A percentile compares a stretch with the other conserved stretches of the same genome.
Evolutionary conservation across 441 rosid genomes (phyloP).

Genomic region (Syzygium syzygioides): DNA sequence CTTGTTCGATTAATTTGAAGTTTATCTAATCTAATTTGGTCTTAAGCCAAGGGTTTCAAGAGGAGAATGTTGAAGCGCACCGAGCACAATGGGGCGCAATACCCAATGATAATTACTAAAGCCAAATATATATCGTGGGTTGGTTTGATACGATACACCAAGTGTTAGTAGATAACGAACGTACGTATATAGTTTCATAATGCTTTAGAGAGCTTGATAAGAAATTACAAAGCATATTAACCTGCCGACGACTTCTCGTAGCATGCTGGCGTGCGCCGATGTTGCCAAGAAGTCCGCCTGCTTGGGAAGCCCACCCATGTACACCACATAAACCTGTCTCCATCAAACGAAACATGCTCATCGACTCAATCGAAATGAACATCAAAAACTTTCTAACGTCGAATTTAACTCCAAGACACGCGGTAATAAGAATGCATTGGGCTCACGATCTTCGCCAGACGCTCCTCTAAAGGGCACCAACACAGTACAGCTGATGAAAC

Average conservation of each 20-base stretch:
- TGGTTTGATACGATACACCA: neutral
- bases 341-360: neutral
- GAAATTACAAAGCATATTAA: neutral
- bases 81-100: neutral
- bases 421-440: neutral
- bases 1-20: neutral
- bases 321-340: slow-evolving; percentile 29
- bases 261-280: slow-evolving; percentile 16
- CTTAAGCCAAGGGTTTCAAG: neutral
- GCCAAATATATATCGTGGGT: neutral
- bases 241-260: slow-evolving; percentile 36
- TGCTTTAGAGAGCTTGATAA: neutral
- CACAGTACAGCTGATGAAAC: neutral
- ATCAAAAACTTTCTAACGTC: neutral
- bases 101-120: neutral
- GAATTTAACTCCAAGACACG: neutral
- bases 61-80: neutral
- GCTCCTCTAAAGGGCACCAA: neutral
- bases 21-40: neutral
- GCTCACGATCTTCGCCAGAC: neutral
- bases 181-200: neutral
- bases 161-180: neutral
- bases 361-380: neutral
- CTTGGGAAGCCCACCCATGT: slow-evolving; percentile 25
- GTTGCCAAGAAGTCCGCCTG: slow-evolving; percentile 15